Conservation (phyloP, 1,139 yeast genomes). For the Blastobotrys illinoisensis region DNA sequence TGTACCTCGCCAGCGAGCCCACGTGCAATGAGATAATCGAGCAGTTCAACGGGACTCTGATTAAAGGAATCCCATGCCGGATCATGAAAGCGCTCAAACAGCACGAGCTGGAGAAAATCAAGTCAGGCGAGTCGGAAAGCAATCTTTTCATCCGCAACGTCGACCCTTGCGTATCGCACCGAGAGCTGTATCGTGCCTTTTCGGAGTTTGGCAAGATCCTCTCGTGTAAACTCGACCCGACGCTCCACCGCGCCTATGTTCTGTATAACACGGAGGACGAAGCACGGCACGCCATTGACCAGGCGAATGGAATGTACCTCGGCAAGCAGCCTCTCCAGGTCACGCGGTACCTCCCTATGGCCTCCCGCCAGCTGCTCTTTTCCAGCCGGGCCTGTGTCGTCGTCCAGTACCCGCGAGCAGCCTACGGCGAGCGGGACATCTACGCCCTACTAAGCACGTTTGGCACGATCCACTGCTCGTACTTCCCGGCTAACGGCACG, state of each 20-base stretch:
- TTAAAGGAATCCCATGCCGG: slow-evolving; percentile 42
- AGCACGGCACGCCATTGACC: slow-evolving; percentile 81
- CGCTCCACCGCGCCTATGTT: slow-evolving; percentile 85
- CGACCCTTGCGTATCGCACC: slow-evolving; percentile 83
- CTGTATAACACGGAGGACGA: slow-evolving; percentile 79
- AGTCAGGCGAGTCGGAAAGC: slow-evolving; percentile 26
- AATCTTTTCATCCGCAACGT: slow-evolving; percentile 36
- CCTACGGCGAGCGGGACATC: slow-evolving; percentile 54
- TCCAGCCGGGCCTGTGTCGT: not conserved
- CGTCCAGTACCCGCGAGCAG: slow-evolving; percentile 31
- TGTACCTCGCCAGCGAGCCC: slow-evolving; percentile 37
- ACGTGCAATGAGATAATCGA: slow-evolving; percentile 42
- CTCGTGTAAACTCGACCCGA: slow-evolving; percentile 78
- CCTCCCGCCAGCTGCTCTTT: not conserved
- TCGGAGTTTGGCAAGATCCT: slow-evolving; percentile 78
- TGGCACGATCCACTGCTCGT: slow-evolving; percentile 62
- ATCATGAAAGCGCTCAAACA: slow-evolving; percentile 49
- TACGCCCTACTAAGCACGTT: slow-evolving; percentile 51
- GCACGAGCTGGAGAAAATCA: slow-evolving; percentile 6
- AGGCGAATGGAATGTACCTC: slow-evolving; percentile 84
- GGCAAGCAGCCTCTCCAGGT: slow-evolving; percentile 82
- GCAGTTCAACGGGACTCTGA: slow-evolving; percentile 39
- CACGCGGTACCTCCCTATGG: slow-evolving; percentile 46
- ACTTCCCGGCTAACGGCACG: slow-evolving; percentile 12
- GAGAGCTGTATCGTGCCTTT: slow-evolving; percentile 82